phyloP scores from a whole-genome alignment of 805 yeast species.

The Nakazawaea sp. region DNA sequence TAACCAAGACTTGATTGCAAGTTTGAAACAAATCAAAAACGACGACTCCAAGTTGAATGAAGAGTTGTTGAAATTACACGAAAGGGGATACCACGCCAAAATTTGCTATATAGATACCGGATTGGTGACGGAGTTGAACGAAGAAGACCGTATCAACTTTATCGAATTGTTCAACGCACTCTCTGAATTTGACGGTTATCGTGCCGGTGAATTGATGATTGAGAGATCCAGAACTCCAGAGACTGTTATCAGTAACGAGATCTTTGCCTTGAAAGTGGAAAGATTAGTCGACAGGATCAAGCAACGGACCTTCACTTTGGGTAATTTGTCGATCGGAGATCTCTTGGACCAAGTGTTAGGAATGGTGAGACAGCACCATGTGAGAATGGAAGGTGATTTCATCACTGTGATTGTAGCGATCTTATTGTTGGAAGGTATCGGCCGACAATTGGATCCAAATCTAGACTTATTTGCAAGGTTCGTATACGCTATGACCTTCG shows the following conservation, averaged over 20 bases:
- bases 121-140: conserved; percentile 81
- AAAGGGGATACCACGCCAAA: conserved; percentile 70
- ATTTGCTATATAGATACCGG: conserved; percentile 92
- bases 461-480: conserved; percentile 94
- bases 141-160: conserved; percentile 72
- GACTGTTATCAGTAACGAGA: conserved; percentile 76
- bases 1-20: conserved; percentile 21
- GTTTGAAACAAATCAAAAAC: conserved; percentile 29
- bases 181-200: conserved; percentile 88
- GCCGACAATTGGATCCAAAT: conserved; percentile 88
- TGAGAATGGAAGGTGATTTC: conserved; percentile 96
- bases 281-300: conserved; percentile 74
- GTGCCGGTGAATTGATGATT: conserved; percentile 92
- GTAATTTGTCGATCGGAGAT: conserved; percentile 89
- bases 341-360: conserved; percentile 76
- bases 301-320: conserved; percentile 84
- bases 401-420: conserved; percentile 94
- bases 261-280: conserved; percentile 85
- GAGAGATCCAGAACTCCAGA: conserved; percentile 94
- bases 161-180: conserved; percentile 84
- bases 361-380: conserved; percentile 93
- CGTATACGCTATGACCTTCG: conserved; percentile 46
- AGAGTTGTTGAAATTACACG: conserved; percentile 37
- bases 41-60: conserved; percentile 34
- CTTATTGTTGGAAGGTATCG: conserved; percentile 86